Conservation (phyloP, 345 rosid genomes). For the Citrus medica region DNA sequence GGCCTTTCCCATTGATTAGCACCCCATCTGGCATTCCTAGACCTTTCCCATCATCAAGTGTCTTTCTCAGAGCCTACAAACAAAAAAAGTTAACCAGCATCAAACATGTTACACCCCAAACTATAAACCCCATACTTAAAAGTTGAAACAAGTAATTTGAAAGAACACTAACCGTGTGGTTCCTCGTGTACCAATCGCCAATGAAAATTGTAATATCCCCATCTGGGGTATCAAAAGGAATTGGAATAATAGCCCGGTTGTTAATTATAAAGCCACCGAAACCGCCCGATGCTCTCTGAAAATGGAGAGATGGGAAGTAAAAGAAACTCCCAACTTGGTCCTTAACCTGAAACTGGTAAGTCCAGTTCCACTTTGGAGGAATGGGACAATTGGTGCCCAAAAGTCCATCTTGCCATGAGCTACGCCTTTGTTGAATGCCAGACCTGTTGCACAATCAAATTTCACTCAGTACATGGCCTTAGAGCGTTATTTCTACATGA, state of each 20-base stretch:
- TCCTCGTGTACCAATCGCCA: conserved; percentile 95
- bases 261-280: conserved; percentile 81
- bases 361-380: conserved; percentile 99
- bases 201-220: conserved; percentile 75
- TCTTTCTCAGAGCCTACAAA: conserved; percentile 82
- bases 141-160: not conserved
- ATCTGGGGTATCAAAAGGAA: conserved; percentile 78
- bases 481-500: not conserved
- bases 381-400: conserved; percentile 96
- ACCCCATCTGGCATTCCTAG: conserved; percentile 98
- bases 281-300: conserved; percentile 96
- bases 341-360: conserved; percentile 98
- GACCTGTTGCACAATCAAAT: conserved; percentile 43
- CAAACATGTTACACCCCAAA: not conserved
- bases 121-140: not conserved
- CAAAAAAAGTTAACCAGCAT: conserved; percentile 9
- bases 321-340: conserved; percentile 98
- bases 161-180: conserved; percentile 76
- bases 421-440: conserved; percentile 92
- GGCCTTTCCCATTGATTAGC: conserved; percentile 97
- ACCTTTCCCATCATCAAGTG: conserved; percentile 85
- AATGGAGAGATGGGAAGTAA: conserved; percentile 95
- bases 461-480: not conserved
- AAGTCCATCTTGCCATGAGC: conserved; percentile 99
- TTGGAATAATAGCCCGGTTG: conserved; percentile 69